phyloP scores from a whole-genome alignment of 495 filamentous ascomycete genomes.

The Podospora conica region DNA sequence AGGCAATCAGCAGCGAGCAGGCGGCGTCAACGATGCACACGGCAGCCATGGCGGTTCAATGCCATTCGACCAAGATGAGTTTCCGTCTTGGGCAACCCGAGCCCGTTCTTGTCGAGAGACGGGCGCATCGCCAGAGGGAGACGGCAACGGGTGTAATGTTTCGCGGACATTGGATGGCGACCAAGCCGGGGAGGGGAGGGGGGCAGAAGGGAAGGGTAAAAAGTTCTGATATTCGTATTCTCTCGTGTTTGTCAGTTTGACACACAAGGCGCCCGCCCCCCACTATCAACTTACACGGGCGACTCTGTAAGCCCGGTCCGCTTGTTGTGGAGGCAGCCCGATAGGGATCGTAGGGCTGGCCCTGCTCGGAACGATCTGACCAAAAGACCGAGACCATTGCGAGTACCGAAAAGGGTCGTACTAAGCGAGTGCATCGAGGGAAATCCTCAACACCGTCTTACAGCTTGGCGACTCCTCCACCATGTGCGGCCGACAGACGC shows the following conservation, averaged over 20 bases:
- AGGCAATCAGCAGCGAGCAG: neutral
- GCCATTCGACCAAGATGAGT: neutral
- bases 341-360: slow-evolving; percentile 12
- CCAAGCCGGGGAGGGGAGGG: too few species aligned
- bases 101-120: neutral
- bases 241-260: neutral
- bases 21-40: neutral
- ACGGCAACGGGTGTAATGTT: neutral
- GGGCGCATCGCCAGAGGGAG: neutral
- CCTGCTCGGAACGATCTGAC: neutral
- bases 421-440: slow-evolving; percentile 2
- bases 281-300: neutral
- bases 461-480: neutral
- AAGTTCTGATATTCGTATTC: neutral
- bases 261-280: too few species aligned
- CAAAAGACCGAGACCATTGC: neutral
- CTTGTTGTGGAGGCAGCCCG: neutral
- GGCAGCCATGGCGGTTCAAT: neutral
- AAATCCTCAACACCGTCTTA: slow-evolving; percentile 1
- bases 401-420: slow-evolving; percentile 2
- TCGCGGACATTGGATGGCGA: neutral
- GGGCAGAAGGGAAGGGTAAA: too few species aligned
- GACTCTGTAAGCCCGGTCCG: neutral
- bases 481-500: neutral
- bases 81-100: slow-evolving; percentile 12